Evolutionary conservation across 2,329 filamentous ascomycete genomes (phyloP).

Genomic region (Epicoccum sorghinum): DNA sequence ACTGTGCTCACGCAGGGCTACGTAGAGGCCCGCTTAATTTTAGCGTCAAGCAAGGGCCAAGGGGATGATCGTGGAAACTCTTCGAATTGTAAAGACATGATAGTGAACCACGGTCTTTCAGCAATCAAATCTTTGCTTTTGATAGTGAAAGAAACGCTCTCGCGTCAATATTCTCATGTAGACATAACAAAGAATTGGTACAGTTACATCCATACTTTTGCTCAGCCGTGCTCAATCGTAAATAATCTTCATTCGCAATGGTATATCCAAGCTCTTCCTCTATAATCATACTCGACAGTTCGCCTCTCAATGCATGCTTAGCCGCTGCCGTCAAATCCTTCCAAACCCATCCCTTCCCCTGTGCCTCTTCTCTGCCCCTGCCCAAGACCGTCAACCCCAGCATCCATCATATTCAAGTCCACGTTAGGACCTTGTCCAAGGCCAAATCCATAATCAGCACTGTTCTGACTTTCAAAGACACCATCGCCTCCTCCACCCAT

Average conservation of each 20-base stretch:
- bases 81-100: constrained; percentile 1
- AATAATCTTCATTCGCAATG: background rate
- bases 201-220: background rate
- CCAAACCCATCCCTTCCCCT: constrained; percentile 3
- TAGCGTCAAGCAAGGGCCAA: constrained; percentile 11
- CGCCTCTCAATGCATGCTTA: background rate
- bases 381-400: background rate
- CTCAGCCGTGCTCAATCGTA: background rate
- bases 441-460: constrained; percentile 33
- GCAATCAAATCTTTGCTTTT: background rate
- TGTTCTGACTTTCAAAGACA: constrained; percentile 26
- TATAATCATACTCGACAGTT: background rate
- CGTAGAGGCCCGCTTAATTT: constrained; percentile 4
- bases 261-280: background rate
- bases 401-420: constrained; percentile 30
- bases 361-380: background rate
- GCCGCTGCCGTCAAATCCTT: constrained; percentile 6
- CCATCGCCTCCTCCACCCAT: constrained; percentile 43
- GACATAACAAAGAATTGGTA: background rate
- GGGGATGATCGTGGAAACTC: constrained; percentile 8
- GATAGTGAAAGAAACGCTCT: background rate
- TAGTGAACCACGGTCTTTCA: too few species aligned
- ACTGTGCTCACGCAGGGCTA: constrained; percentile 12
- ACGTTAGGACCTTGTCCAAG: constrained; percentile 23
- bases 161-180: background rate